Conservation (phyloP, 495 filamentous ascomycete species). For the Talaromyces proteolyticus region DNA sequence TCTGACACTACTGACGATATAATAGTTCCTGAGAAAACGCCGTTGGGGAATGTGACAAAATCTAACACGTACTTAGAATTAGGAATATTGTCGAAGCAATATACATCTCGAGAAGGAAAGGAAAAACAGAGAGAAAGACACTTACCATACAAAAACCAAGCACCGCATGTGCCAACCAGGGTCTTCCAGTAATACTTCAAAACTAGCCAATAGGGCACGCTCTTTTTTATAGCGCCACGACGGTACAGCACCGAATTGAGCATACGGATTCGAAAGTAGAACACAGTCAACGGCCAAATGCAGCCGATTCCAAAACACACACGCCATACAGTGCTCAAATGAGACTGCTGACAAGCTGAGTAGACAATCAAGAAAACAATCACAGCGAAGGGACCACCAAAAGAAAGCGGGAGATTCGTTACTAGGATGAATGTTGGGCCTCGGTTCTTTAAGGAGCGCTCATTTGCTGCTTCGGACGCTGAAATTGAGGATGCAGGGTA, state of each 20-base stretch:
- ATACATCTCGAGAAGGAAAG: too few species aligned
- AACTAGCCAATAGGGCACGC: constrained; percentile 38
- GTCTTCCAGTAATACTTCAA: constrained; percentile 42
- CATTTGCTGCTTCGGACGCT: constrained; percentile 46
- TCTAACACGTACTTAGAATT: constrained; percentile 8
- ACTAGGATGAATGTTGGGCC: constrained; percentile 48
- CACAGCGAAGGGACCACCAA: constrained; percentile 44
- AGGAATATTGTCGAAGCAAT: background rate
- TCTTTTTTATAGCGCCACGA: constrained; percentile 38
- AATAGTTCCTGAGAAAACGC: constrained; percentile 44
- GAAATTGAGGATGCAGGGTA: constrained; percentile 40
- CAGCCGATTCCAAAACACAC: constrained; percentile 47
- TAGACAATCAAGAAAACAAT: constrained; percentile 44
- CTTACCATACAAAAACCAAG: constrained; percentile 47
- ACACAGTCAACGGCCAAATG: constrained; percentile 42
- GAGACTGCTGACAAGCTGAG: constrained; percentile 25
- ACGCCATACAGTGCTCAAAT: constrained; percentile 44
- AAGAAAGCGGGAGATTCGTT: constrained; percentile 45
- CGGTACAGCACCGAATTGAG: constrained; percentile 45
- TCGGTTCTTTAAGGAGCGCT: constrained; percentile 32
- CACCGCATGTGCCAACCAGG: constrained; percentile 40
- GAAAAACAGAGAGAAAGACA: background rate
- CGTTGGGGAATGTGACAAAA: constrained; percentile 40
- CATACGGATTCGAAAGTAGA: constrained; percentile 49
- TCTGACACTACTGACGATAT: constrained; percentile 34